Conservation (phyloP, 345 rosid species). For the Nasturtium officinale region DNA sequence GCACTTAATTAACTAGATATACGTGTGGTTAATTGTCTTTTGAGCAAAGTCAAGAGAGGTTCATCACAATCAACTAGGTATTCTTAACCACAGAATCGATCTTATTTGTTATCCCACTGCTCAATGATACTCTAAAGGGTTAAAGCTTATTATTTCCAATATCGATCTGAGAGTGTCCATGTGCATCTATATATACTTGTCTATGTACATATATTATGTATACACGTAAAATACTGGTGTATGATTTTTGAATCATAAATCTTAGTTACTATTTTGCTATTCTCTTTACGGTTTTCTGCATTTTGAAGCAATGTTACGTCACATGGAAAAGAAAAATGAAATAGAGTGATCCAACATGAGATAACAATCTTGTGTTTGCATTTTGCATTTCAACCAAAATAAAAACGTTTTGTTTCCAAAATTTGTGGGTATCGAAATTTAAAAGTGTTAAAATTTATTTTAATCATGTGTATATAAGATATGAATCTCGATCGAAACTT, state of each 20-base stretch:
- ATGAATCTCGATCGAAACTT: conserved; percentile 8
- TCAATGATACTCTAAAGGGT: conserved; percentile 10
- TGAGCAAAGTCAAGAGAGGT: conserved; percentile 30
- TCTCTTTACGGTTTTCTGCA: background rate
- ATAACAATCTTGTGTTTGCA: background rate
- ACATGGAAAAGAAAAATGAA: no score
- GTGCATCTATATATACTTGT: conserved; percentile 29
- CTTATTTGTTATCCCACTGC: conserved; percentile 24
- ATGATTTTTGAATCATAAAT: conserved; percentile 15
- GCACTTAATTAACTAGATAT: background rate
- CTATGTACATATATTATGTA: background rate
- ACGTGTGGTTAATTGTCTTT: conserved; percentile 32
- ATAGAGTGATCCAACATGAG: no score
- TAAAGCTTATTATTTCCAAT: conserved; percentile 6
- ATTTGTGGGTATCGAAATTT: background rate
- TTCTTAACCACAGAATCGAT: conserved; percentile 23
- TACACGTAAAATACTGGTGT: background rate
- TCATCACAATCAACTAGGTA: conserved; percentile 42
- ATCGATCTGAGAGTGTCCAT: conserved; percentile 22
- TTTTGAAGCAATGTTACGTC: background rate
- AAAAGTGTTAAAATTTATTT: background rate
- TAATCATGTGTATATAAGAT: background rate
- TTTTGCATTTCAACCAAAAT: background rate
- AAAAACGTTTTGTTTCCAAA: background rate
- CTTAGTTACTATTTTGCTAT: background rate